A percentile compares a stretch with the other conserved stretches of the same genome.
phyloP scores from a whole-genome alignment of 2,329 filamentous ascomycete genomes.

The Amylocarpus encephaloides region DNA sequence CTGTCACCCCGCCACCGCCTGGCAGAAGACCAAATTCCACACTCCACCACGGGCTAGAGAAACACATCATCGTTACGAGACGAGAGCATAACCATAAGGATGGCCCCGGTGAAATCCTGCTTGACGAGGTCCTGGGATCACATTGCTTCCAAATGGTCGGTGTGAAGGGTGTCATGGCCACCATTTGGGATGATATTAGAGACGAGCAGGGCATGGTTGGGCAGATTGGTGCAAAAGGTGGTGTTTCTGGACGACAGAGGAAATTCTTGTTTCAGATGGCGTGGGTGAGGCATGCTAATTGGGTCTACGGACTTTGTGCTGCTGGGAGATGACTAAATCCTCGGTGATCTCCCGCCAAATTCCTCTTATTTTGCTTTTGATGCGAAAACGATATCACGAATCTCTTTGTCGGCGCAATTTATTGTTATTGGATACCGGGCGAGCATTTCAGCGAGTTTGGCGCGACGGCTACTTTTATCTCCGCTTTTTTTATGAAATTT shows the following conservation, averaged over 20 bases:
- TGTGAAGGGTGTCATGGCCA: slow-evolving; percentile 17
- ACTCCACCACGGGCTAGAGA: slow-evolving; percentile 65
- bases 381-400: background rate
- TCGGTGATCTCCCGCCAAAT: background rate
- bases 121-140: slow-evolving; percentile 13
- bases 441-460: no score
- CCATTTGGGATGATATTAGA: slow-evolving; percentile 20
- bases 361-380: background rate
- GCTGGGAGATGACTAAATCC: background rate
- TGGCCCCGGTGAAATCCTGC: slow-evolving; percentile 8
- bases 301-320: slow-evolving; percentile 15
- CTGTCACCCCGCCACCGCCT: slow-evolving; percentile 69
- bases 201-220: slow-evolving; percentile 21
- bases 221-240: slow-evolving; percentile 16
- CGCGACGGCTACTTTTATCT: no score
- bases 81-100: slow-evolving; percentile 8
- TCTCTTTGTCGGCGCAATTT: background rate
- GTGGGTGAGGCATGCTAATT: slow-evolving; percentile 15
- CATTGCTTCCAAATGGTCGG: slow-evolving; percentile 17
- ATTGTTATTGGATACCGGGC: background rate
- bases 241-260: slow-evolving; percentile 17
- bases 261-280: slow-evolving; percentile 19
- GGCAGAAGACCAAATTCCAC: slow-evolving; percentile 53
- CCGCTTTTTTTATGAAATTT: no score
- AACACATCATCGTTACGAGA: slow-evolving; percentile 82